Evolutionary conservation across 108 stramenopile genomes (phyloP), one percentile per base, ranked within the genome.

Genomic region (Cyclostephanos tholiformis): DNA sequence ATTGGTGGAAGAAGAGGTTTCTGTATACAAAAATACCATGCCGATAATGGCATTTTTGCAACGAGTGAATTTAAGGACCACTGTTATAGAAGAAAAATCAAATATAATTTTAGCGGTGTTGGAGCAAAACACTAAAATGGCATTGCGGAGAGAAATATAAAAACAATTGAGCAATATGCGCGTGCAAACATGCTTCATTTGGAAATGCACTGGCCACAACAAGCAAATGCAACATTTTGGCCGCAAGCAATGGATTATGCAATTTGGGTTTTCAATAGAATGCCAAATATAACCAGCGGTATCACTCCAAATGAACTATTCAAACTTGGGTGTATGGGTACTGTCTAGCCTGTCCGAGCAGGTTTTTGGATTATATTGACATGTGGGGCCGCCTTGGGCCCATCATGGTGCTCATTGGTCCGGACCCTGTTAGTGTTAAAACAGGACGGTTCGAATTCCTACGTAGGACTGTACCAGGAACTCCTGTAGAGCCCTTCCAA

Each of bases 81-180:
- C 53, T 48, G 77, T 29, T 23, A 16, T 14, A 2, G 36, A 0
- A 46, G 36, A 0, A 36, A 30, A 0, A 84, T 83, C 48, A 35
- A 5, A 6, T 20, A 70, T 2, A 23, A 19, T 13, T 78, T 82
- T 43, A 64, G 64, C 41, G 85, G 85, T 2, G 83, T 88, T 8
- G 83, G 87, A 17, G 83, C 84, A 0, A 82, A 85, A 29, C 87
- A 88, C 64, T 85, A 88, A 49, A 88, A 88, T 72, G 76, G 80
- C 10, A 49, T 70, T 16, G 83, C 85, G 0, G 87, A 88, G 25
- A 49, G 80, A 0, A 73, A 72, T 52, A 74, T 84, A 22, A 71
- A 66, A 50, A 86, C 77, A 0, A 63, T 84, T 5, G 23, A 59
- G 12, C 27, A 55, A 19, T 70, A 19, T 71, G 85, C 87, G 36